Evolutionary conservation across 163 green algal species (phyloP), one percentile per base, ranked within the genome.

Genomic region (Coccomyxa subellipsoidea): DNA sequence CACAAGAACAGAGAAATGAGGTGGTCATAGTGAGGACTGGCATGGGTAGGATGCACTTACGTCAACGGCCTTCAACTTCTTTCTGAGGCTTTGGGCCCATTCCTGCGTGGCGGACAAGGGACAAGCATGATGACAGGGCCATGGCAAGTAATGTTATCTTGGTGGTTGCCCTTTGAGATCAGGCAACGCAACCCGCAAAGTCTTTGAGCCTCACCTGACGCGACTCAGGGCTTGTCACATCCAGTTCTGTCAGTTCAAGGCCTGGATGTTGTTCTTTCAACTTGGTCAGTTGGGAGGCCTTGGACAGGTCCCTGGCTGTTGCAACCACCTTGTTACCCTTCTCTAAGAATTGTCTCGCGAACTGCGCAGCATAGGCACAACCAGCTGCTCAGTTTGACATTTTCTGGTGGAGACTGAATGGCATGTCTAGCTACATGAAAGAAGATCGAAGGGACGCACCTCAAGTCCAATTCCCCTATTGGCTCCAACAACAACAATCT

Each of bases 401-500:
- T n/a, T n/a, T n/a, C n/a, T n/a, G 12, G 47, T 12, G 18, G 12
- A 66, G 47, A 18, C 18, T 66, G 12, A 18, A 12, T 66, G 47
- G 47, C 47, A 66, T 18, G 12, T 66, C 12, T 66, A 18, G 18
- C 12, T 29, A 18, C 47, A 12, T 29, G 47, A 18, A 66, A 78
- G 70, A 36, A 6, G 38, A 34, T 39, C 75, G 29, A n/a, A n/a
- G 6, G 27, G 18, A 8, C 40, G 75, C 66, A 81, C 82, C 80
- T 94, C 92, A 23, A 92, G 78, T 9, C 92, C 92, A 73, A 95
- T 92, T 47, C 92, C 92, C 40, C 80, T 86, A 15, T 86, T 92
- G 21, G 88, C 89, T 15, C 92, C 92, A 7, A 90, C 94, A 29
- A 95, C 89, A 15, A 94, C 69, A 23, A 85, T 77, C 18, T n/a